These are phyloP conservation scores for Fraxinus greggii DNA, from an alignment of 305 asterid genomes.

Conservation along the genomic window DNA sequence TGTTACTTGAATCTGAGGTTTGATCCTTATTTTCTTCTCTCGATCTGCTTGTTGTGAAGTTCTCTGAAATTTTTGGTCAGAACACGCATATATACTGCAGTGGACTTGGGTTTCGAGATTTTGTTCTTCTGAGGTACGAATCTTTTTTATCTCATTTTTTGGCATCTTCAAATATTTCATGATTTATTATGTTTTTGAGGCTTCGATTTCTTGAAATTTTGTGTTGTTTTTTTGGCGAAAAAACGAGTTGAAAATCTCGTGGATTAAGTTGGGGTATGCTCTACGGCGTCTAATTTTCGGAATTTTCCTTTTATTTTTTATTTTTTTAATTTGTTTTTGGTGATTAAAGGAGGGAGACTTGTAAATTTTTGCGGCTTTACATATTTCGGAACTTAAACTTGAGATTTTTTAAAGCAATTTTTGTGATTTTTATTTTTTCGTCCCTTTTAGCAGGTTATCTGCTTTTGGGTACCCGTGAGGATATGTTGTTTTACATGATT, in stretches of 20 bases:
- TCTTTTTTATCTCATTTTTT: conserved; percentile 36
- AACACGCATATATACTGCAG: conserved; percentile 9
- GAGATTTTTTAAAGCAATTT: neutral
- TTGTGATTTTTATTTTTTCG: conserved; percentile 7
- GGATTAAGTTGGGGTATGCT: conserved; percentile 13
- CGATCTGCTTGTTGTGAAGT: conserved; percentile 33
- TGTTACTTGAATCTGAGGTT: conserved; percentile 12
- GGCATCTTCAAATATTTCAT: conserved; percentile 8
- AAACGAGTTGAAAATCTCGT: conserved; percentile 8
- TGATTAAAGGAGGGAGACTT: neutral
- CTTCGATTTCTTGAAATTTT: conserved; percentile 1
- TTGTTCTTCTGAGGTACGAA: conserved; percentile 29
- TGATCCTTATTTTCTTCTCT: conserved; percentile 25
- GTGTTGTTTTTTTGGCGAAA: neutral
- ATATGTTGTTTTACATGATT: conserved; percentile 14
- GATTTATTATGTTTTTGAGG: neutral
- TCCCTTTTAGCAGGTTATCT: conserved; percentile 23
- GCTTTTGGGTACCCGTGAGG: neutral
- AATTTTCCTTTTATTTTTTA: neutral
- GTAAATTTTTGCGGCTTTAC: neutral
- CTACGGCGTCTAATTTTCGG: neutral
- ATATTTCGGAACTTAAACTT: conserved; percentile 15
- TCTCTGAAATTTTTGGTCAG: conserved; percentile 26
- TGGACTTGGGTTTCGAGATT: conserved; percentile 21
- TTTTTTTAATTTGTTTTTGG: neutral